Conservation (phyloP, 2,329 filamentous ascomycete genomes). For the Alternaria viburni region DNA sequence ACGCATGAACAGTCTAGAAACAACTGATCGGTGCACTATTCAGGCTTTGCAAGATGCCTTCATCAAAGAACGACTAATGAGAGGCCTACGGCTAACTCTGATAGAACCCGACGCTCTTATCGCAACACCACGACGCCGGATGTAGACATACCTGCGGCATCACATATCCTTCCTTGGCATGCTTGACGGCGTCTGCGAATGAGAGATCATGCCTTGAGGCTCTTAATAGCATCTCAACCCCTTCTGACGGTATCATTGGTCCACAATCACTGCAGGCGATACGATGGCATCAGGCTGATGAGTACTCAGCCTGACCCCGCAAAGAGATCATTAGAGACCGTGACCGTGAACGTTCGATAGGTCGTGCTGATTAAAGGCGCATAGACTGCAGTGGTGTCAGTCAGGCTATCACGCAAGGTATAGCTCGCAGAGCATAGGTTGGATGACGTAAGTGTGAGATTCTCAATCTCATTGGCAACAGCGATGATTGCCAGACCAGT, state of each 20-base stretch:
- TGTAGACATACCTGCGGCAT: background rate
- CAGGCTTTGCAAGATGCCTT: background rate
- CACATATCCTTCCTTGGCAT: background rate
- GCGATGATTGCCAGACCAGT: background rate
- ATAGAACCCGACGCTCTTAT: background rate
- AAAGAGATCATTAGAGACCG: background rate
- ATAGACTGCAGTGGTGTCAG: background rate
- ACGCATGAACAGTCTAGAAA: background rate
- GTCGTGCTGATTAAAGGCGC: background rate
- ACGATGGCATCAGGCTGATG: background rate
- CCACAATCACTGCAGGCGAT: background rate
- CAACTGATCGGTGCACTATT: background rate
- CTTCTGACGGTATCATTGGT: background rate
- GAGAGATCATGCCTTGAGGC: background rate
- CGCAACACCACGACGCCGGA: background rate
- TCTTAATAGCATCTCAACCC: background rate
- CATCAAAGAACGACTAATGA: background rate
- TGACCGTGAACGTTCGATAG: background rate
- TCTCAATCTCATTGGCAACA: background rate
- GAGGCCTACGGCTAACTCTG: background rate
- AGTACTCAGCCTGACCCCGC: background rate
- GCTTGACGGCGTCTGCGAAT: background rate
- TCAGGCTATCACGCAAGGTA: background rate
- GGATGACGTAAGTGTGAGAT: accelerated
- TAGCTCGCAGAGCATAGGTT: background rate